Evolutionary conservation across 768 basidiomycete species (phyloP).

Genomic region (Hygrophorus pudorinus): DNA sequence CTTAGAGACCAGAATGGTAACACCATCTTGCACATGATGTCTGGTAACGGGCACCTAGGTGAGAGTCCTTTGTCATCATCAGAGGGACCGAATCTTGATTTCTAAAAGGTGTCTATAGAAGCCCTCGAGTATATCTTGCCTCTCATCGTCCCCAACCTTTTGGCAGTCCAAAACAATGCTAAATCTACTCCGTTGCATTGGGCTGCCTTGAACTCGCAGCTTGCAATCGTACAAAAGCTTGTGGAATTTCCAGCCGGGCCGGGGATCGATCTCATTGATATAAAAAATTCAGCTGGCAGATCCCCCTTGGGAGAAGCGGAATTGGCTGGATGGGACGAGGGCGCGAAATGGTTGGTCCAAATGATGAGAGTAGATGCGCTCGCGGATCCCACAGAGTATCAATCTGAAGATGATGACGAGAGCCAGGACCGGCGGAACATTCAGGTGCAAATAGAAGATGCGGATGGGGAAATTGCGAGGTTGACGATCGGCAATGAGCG

Average conservation of each 20-base stretch:
- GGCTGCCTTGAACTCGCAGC: conserved; percentile 80
- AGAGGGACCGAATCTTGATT: conserved; percentile 25
- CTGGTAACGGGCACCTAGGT: conserved; percentile 87
- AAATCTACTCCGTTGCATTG: conserved; percentile 86
- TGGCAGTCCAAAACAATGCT: conserved; percentile 55
- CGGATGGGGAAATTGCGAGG: conserved; percentile 55
- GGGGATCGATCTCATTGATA: conserved; percentile 61
- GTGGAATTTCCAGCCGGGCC: conserved; percentile 48
- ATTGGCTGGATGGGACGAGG: conserved; percentile 72
- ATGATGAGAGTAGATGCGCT: conserved; percentile 57
- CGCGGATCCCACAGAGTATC: conserved; percentile 24
- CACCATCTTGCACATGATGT: conserved; percentile 76
- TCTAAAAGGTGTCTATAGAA: conserved; percentile 49
- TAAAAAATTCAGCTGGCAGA: conserved; percentile 62
- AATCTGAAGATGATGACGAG: conserved; percentile 18
- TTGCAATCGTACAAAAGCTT: conserved; percentile 48
- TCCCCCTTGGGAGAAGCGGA: conserved; percentile 81
- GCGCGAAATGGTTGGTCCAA: conserved; percentile 72
- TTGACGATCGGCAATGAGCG: no score
- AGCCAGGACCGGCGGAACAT: conserved; percentile 33
- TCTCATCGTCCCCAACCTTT: conserved; percentile 38
- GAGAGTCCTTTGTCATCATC: conserved; percentile 13
- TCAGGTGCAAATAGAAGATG: conserved; percentile 64
- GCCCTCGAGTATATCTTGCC: conserved; percentile 68
- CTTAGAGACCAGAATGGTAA: conserved; percentile 72